Evolutionary conservation across 305 asterid genomes (phyloP).

Genomic region (Fraxinus floribunda): DNA sequence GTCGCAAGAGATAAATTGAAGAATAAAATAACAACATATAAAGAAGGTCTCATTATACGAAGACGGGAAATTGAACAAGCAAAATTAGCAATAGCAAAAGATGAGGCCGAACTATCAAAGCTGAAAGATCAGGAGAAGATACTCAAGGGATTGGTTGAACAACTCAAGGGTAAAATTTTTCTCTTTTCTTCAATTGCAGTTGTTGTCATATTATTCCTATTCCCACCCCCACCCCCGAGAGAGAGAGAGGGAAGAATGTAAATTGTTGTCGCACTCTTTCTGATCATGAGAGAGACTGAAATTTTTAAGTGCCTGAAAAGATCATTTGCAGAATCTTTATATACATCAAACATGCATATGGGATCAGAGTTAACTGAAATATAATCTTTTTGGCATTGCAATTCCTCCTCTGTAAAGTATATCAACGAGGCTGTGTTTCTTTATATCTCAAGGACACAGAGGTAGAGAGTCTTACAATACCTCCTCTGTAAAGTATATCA

Average conservation of each 20-base stretch:
- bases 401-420: not conserved
- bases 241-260: not conserved
- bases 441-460: not conserved
- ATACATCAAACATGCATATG: not conserved
- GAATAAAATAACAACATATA: constrained; percentile 71
- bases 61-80: constrained; percentile 69
- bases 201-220: not conserved
- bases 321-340: not conserved
- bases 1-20: constrained; percentile 80
- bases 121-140: constrained; percentile 75
- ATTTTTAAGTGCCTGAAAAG: not conserved
- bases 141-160: constrained; percentile 72
- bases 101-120: constrained; percentile 71
- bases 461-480: not conserved
- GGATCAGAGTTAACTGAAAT: constrained; percentile 5
- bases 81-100: constrained; percentile 57
- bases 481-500: too few species aligned
- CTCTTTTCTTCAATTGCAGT: constrained; percentile 11
- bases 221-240: not conserved
- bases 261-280: not conserved
- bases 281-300: not conserved
- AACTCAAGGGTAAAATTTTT: constrained; percentile 65
- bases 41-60: constrained; percentile 73
- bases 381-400: not conserved
- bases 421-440: not conserved